These are phyloP conservation scores for Aspergillus mulundensis DNA, from an alignment of 495 filamentous ascomycete genomes.

Conservation along the genomic window DNA sequence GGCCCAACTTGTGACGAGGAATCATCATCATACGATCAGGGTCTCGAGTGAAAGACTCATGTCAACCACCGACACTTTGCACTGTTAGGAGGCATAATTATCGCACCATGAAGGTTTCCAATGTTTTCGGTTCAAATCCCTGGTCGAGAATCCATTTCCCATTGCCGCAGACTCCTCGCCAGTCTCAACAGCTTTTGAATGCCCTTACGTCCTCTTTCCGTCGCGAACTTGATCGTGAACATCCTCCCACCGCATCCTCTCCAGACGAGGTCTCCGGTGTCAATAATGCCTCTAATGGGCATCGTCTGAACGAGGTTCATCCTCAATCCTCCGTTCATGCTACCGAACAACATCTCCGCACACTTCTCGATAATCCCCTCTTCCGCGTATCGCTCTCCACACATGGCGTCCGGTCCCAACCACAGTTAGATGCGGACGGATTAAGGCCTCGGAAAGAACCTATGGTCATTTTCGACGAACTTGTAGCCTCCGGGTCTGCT, in stretches of 20 bases:
- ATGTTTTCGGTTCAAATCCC: constrained; percentile 38
- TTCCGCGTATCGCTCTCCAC: constrained; percentile 36
- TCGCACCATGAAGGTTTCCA: constrained; percentile 41
- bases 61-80: not conserved
- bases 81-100: not conserved
- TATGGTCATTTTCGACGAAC: constrained; percentile 39
- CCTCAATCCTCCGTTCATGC: constrained; percentile 31
- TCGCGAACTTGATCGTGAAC: constrained; percentile 63
- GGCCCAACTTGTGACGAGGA: not conserved
- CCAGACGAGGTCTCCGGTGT: constrained; percentile 13
- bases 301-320: constrained; percentile 5
- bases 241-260: constrained; percentile 42
- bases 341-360: constrained; percentile 55
- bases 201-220: constrained; percentile 75
- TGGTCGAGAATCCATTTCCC: constrained; percentile 67
- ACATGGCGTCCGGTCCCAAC: constrained; percentile 7
- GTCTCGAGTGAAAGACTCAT: not conserved
- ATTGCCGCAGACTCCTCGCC: constrained; percentile 57
- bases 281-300: constrained; percentile 6
- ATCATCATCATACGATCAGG: not conserved
- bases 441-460: constrained; percentile 30
- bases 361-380: constrained; percentile 69
- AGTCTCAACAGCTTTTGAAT: constrained; percentile 64
- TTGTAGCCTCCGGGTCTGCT: constrained; percentile 36
- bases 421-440: constrained; percentile 10